These are phyloP conservation scores for Alternaria brassicicola DNA, from an alignment of 2,329 filamentous ascomycete species.

Conservation along the genomic window DNA sequence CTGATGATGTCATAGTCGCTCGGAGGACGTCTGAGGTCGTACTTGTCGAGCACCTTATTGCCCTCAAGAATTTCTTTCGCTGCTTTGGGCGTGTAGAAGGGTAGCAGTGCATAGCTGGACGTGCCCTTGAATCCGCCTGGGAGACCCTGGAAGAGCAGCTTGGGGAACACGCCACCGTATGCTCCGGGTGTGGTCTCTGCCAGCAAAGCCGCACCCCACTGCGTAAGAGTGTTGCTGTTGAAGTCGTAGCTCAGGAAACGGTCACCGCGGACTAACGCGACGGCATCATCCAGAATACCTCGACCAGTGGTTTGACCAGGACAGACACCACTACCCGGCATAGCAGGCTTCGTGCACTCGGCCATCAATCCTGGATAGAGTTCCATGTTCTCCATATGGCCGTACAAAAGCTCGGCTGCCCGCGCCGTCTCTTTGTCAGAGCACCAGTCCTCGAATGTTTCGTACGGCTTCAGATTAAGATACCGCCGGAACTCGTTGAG, in stretches of 20 bases:
- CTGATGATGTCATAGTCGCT: constrained; percentile 53
- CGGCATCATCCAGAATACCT: constrained; percentile 76
- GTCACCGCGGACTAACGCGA: constrained; percentile 75
- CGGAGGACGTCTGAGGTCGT: constrained; percentile 53
- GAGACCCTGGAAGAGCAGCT: constrained; percentile 54
- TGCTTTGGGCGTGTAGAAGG: constrained; percentile 60
- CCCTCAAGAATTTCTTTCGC: constrained; percentile 55
- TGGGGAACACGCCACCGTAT: constrained; percentile 55
- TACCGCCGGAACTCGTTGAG: constrained; percentile 85
- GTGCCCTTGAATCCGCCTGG: constrained; percentile 58
- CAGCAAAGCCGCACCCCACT: constrained; percentile 59
- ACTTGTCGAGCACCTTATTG: constrained; percentile 55
- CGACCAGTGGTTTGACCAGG: constrained; percentile 76
- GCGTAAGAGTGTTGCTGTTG: constrained; percentile 45
- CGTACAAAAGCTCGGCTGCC: constrained; percentile 63
- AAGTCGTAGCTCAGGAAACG: constrained; percentile 76
- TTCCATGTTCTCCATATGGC: constrained; percentile 79
- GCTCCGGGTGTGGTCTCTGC: constrained; percentile 47
- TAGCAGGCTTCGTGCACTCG: constrained; percentile 76
- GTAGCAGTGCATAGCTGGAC: constrained; percentile 54
- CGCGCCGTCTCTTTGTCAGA: constrained; percentile 72
- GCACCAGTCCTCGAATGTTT: constrained; percentile 83
- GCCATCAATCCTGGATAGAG: constrained; percentile 79
- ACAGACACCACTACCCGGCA: constrained; percentile 67
- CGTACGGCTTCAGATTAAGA: constrained; percentile 77